These are phyloP conservation scores for Xylaria castorea DNA, from an alignment of 495 filamentous ascomycete species.

Conservation along the genomic window DNA sequence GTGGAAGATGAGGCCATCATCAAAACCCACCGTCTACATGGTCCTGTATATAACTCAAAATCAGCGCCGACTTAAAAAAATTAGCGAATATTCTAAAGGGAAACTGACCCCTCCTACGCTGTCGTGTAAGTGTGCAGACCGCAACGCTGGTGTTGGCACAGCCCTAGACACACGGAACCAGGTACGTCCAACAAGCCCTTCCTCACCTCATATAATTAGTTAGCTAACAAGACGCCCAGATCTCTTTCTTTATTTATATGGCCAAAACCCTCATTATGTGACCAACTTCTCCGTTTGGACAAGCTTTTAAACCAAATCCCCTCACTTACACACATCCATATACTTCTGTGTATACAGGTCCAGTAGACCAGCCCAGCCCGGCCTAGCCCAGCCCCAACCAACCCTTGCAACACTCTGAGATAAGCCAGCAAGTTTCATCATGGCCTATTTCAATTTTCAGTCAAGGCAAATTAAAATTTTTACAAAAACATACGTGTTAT, in stretches of 20 bases:
- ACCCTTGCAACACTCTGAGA: slow-evolving; percentile 47
- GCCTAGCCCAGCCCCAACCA: background rate
- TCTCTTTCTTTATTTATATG: background rate
- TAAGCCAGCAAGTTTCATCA: slow-evolving; percentile 35
- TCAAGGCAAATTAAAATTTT: slow-evolving; percentile 40
- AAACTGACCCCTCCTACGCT: background rate
- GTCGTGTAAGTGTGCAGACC: background rate
- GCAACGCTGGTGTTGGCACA: background rate
- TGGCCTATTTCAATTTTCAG: slow-evolving; percentile 46
- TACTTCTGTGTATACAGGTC: background rate
- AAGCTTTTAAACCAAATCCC: too few species aligned
- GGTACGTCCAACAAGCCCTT: slow-evolving; percentile 6
- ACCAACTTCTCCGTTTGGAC: too few species aligned
- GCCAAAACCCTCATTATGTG: background rate
- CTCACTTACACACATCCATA: background rate
- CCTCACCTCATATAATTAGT: background rate
- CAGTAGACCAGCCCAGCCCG: background rate
- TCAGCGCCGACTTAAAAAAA: slow-evolving; percentile 9
- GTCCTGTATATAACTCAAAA: slow-evolving; percentile 19
- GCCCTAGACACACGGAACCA: background rate
- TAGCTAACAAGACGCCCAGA: background rate
- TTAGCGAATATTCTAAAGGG: slow-evolving; percentile 3
- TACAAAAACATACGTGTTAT: background rate
- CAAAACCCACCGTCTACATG: slow-evolving; percentile 2
- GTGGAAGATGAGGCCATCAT: background rate